Percentiles rank a stretch among this genome's conserved stretches.
Conservation (phyloP, 2,329 filamentous ascomycete species). For the Colletotrichum scovillei region DNA sequence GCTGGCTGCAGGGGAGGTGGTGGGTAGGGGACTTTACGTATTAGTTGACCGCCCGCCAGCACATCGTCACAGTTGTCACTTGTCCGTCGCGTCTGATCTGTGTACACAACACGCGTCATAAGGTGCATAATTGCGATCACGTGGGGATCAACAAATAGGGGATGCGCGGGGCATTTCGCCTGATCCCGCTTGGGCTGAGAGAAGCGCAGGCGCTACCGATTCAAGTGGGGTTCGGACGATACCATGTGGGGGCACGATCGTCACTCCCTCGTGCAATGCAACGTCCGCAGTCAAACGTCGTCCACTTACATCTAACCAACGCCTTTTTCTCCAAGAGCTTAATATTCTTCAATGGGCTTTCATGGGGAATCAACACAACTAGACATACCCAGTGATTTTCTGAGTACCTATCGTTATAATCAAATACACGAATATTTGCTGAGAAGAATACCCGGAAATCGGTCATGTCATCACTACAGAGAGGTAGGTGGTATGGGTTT, state of each 20-base stretch:
- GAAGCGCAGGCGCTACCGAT: neutral
- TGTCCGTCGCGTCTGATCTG: conserved; percentile 19
- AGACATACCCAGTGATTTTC: too few species aligned
- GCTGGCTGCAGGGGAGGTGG: conserved; percentile 18
- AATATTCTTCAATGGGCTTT: neutral
- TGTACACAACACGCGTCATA: conserved; percentile 32
- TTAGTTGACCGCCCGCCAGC: conserved; percentile 25
- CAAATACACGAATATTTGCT: too few species aligned
- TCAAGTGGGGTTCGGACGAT: neutral
- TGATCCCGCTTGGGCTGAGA: neutral
- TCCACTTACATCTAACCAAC: neutral
- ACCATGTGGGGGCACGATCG: neutral
- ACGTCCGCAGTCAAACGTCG: neutral
- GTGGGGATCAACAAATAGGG: conserved; percentile 20
- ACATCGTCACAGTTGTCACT: conserved; percentile 12
- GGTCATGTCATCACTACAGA: too few species aligned
- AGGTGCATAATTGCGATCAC: conserved; percentile 31
- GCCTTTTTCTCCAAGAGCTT: neutral
- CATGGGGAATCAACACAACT: neutral
- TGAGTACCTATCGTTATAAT: too few species aligned
- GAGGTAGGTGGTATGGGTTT: too few species aligned
- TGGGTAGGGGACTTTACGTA: conserved; percentile 21
- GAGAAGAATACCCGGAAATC: too few species aligned
- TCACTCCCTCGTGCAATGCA: neutral
- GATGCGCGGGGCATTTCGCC: conserved; percentile 13